These are phyloP conservation scores for Ceratonia siliqua DNA, from an alignment of 306 rosid species.

Conservation along the genomic window DNA sequence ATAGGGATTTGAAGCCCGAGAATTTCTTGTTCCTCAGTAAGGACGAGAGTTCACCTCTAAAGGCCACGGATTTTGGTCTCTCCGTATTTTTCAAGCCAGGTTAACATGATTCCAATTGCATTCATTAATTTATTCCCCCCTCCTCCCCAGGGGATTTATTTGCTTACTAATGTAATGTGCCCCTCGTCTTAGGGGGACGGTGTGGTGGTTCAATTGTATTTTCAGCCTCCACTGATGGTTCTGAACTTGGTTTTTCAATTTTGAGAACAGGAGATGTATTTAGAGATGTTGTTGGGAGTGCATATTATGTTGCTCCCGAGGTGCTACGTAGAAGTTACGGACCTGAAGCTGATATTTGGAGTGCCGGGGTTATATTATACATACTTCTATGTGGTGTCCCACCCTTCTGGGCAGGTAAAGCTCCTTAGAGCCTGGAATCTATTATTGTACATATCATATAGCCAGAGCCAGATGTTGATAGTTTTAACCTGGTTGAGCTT, in stretches of 20 bases:
- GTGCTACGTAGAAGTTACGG: slow-evolving; percentile 81
- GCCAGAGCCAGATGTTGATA: not conserved
- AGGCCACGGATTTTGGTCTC: slow-evolving; percentile 93
- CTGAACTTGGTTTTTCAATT: slow-evolving; percentile 12
- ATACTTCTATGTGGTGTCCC: slow-evolving; percentile 96
- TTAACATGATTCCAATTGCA: slow-evolving; percentile 10
- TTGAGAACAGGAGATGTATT: slow-evolving; percentile 69
- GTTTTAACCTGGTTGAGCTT: not conserved
- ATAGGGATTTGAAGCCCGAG: slow-evolving; percentile 91
- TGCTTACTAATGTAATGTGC: no score
- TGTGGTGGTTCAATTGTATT: not conserved
- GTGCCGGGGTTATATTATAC: slow-evolving; percentile 88
- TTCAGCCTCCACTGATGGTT: not conserved
- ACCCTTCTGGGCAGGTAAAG: slow-evolving; percentile 94
- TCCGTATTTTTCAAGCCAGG: slow-evolving; percentile 88
- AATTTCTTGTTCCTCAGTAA: slow-evolving; percentile 72
- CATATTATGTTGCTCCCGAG: slow-evolving; percentile 97
- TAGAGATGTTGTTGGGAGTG: slow-evolving; percentile 93
- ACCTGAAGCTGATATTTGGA: slow-evolving; percentile 93
- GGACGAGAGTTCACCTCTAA: slow-evolving; percentile 71
- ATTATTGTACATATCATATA: not conserved
- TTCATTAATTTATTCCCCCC: not conserved
- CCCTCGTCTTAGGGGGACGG: not conserved
- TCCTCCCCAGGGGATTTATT: no score
- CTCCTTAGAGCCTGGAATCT: not conserved